These are phyloP conservation scores for Brassica rapa DNA, from an alignment of 345 rosid species.

Conservation along the genomic window DNA sequence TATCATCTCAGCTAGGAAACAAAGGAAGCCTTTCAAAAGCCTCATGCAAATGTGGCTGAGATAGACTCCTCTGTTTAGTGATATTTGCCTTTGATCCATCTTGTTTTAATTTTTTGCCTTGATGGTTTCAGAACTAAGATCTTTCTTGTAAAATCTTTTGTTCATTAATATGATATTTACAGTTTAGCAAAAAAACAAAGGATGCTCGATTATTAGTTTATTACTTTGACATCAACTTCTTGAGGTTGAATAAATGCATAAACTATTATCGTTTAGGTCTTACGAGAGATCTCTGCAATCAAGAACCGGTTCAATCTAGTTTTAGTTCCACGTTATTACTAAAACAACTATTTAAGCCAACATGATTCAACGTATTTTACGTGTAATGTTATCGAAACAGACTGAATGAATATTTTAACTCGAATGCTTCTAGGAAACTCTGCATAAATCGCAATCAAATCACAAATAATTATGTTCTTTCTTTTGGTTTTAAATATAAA, in stretches of 20 bases:
- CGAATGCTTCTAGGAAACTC: constrained; percentile 24
- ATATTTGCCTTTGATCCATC: too few species aligned
- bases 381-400: constrained; percentile 15
- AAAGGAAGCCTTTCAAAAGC: too few species aligned
- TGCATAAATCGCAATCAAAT: constrained; percentile 38
- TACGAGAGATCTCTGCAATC: constrained; percentile 35
- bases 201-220: background rate
- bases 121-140: too few species aligned
- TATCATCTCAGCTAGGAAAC: too few species aligned
- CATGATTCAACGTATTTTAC: constrained; percentile 34
- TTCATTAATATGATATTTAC: too few species aligned
- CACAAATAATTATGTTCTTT: constrained; percentile 36
- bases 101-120: too few species aligned
- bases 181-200: background rate
- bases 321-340: constrained; percentile 17
- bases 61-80: too few species aligned
- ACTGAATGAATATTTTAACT: constrained; percentile 4
- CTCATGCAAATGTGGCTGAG: too few species aligned
- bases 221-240: background rate
- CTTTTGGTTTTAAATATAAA: constrained; percentile 22
- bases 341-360: background rate
- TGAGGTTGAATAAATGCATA: constrained; percentile 8
- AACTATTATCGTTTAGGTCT: constrained; percentile 30
- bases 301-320: constrained; percentile 23
- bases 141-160: too few species aligned